Base-by-base conservation (phyloP, 768 basidiomycete species). In the Favolaschia claudopus region DNA sequence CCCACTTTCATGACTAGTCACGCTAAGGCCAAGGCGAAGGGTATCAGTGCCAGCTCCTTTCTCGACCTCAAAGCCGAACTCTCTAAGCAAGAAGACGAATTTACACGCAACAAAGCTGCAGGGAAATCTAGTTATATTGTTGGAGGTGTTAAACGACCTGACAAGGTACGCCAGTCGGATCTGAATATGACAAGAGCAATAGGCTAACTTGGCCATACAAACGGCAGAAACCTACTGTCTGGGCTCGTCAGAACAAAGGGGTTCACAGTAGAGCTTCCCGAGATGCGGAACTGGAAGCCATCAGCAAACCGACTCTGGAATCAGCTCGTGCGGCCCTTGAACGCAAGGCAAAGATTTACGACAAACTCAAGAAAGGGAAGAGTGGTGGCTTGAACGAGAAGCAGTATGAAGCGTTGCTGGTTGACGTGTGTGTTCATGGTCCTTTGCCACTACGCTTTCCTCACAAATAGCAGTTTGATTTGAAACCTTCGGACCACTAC, bases 1-100 rank as follows among this genome's bases (percentile, higher is more conserved):
- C n/a, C 20, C 81, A 84, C 83, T 75, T 79, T 12, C 81, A 85
- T 32, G 73, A 60, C 77, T 5, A 81, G 78, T 70, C 90, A 89
- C 70, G 80, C 86, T 0, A 89, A 84, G 67, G 86, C 86, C 0
- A 89, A 84, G 68, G 87, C 86, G 15, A 84, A 86, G 33, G 89
- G 89, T 8, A 81, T 92, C 67, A 90, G 85, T 59, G 81, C 88
- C 5, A 83, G 81, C 56, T 92, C 93, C 0, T 91, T 93, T 71
- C 84, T 93, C n/a, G 91, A 93, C 67, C 85, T 95, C 38, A 91
- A 89, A 60, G 88, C 89, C 17, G 87, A 89, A 60, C 79, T 92
- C 29, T 72, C 85, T 17, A 89, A 85, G 68, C 81, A 82, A 53
- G 85, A 88, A 66, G 79, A 83, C 33, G 83, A 85, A 55, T 82